Evolutionary conservation across 1,284 basidiomycete species (phyloP), one percentile per base, ranked within the genome.

Genomic region (Ganoderma resinaceum): DNA sequence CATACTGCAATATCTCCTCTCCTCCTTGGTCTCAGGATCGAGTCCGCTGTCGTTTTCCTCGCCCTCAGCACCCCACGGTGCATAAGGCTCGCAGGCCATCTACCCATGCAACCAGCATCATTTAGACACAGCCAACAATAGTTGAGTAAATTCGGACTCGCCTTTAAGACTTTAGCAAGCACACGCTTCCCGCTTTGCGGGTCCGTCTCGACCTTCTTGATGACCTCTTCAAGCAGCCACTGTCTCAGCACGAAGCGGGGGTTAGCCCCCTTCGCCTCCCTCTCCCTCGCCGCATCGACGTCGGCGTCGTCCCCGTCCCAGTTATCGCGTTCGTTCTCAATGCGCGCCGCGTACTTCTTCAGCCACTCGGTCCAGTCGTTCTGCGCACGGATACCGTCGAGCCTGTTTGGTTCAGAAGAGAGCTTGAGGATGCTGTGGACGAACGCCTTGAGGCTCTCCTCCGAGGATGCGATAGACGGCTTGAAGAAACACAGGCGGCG

Each of bases 141-240:
- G 43, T 11, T 0, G 26, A 38, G 11, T 23, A 5, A 11, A 49
- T 40, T 16, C 16, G 26, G 8, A 65, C 87, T 74, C 70, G 91
- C 91, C 81, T 92, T 84, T 78, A 96, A 82, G 18, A 95, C 89
- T 77, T 94, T 92, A 33, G 86, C 88, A 40, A 96, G 82, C 20
- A 92, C 82, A 69, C 85, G 81, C 80, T 86, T 87, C 67, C 92
- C 90, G 71, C 81, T 84, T 26, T 82, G 80, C 11, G 81, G 76
- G 75, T 94, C 91, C 63, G 80, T 80, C 76, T 95, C 93, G 4
- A 93, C 86, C 72, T 86, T 87, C 71, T 82, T 80, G 77, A 97
- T 97, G 35, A 94, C 89, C 76, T 97, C 95, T 78, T 98, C 95
- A 35, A 98, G 84, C 3, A 98, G 82, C 96, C 96, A 98, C 80